phyloP scores from a whole-genome alignment of 108 stramenopile genomes.

The Seminavis robusta region DNA sequence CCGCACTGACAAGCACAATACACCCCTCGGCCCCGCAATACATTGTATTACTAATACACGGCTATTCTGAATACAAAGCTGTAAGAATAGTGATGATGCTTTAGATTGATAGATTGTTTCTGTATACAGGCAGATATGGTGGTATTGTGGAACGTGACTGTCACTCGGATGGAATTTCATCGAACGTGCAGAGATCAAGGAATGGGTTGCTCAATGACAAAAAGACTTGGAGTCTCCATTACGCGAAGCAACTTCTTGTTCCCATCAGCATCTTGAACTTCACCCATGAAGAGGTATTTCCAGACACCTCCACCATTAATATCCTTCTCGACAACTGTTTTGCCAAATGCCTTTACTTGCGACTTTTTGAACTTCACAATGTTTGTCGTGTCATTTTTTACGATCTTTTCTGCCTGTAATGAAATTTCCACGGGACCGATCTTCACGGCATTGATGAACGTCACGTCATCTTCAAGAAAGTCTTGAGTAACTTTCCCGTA shows the following conservation, averaged over 20 bases:
- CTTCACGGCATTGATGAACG: slow-evolving; percentile 43
- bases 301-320: slow-evolving; percentile 31
- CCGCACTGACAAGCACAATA: too few relatives aligned
- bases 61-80: too few relatives aligned
- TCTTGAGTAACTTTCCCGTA: slow-evolving; percentile 46
- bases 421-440: slow-evolving; percentile 41
- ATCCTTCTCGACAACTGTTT: slow-evolving; percentile 12
- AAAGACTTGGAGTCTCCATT: slow-evolving; percentile 56
- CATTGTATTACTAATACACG: too few relatives aligned
- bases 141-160: too few relatives aligned
- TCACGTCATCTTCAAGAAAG: slow-evolving; percentile 29
- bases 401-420: slow-evolving; percentile 32
- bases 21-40: too few relatives aligned
- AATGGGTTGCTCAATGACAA: too few relatives aligned
- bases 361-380: slow-evolving; percentile 44
- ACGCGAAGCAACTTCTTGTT: slow-evolving; percentile 39
- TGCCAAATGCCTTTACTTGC: slow-evolving; percentile 35
- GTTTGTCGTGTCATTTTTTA: slow-evolving; percentile 29
- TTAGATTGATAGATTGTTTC: too few relatives aligned
- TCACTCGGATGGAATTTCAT: too few relatives aligned
- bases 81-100: too few relatives aligned
- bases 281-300: slow-evolving; percentile 43
- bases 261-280: slow-evolving; percentile 25
- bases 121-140: too few relatives aligned
- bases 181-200: too few relatives aligned